Percentiles rank a stretch among this genome's conserved stretches.
Evolutionary conservation across 441 rosid genomes (phyloP).

Genomic region (Populus hybrid): DNA sequence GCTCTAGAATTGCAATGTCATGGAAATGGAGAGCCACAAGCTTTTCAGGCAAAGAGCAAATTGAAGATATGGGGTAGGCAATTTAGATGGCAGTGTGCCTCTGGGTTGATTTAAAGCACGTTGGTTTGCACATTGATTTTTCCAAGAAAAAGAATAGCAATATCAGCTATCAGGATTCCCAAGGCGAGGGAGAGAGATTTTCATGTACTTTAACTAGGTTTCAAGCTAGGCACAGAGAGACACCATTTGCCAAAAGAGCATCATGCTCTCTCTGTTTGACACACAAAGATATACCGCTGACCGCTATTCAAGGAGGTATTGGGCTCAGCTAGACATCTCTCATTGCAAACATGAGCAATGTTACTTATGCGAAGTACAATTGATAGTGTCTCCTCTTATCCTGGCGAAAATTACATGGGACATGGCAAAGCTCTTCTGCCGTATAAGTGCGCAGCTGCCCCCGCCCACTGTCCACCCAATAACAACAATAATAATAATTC

Average conservation of each 20-base stretch:
- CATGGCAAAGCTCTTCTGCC: not conserved
- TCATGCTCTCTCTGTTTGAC: not conserved
- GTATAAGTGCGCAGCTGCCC: not conserved
- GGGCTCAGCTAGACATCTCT: no score
- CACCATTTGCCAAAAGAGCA: not conserved
- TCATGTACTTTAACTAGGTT: not conserved
- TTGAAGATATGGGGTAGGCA: not conserved
- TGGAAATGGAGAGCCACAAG: not conserved
- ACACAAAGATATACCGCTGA: not conserved
- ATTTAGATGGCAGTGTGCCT: not conserved
- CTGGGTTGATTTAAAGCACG: not conserved
- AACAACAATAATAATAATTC: not conserved
- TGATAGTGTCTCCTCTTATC: not conserved
- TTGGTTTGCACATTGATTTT: not conserved
- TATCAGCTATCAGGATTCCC: not conserved
- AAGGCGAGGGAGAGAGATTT: not conserved
- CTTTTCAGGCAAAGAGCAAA: not conserved
- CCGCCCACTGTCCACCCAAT: not conserved
- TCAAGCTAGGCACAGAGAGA: not conserved
- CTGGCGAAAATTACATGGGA: not conserved
- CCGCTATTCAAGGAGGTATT: not conserved
- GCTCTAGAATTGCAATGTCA: not conserved
- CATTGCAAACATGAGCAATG: no score
- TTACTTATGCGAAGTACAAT: not conserved
- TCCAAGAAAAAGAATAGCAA: not conserved